Evolutionary conservation across 257 asterid genomes (phyloP).

Genomic region (Verbena officinalis): DNA sequence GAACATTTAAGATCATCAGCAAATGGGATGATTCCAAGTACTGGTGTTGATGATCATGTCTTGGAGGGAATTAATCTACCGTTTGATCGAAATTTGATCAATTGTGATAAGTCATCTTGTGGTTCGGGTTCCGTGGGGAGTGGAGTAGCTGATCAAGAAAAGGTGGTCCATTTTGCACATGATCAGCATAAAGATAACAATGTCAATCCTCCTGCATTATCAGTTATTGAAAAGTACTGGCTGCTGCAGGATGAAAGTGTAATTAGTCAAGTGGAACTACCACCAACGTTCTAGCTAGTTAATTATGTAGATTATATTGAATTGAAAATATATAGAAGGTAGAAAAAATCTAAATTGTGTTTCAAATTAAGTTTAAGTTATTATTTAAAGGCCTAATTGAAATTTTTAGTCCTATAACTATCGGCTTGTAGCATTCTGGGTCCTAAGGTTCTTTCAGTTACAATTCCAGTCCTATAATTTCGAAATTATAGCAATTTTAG

Average conservation of each 20-base stretch:
- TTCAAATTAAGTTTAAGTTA: too few species aligned
- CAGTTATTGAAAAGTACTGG: conserved; percentile 68
- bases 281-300: conserved; percentile 44
- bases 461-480: too few species aligned
- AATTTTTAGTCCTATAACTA: too few species aligned
- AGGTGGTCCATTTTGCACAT: conserved; percentile 22
- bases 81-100: conserved; percentile 36
- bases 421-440: too few species aligned
- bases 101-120: background rate
- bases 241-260: conserved; percentile 63
- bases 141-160: conserved; percentile 37
- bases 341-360: too few species aligned
- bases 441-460: too few species aligned
- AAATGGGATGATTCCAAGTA: too few species aligned
- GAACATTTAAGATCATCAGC: too few species aligned
- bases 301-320: background rate
- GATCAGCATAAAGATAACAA: conserved; percentile 32
- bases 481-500: too few species aligned
- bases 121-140: background rate
- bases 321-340: too few species aligned
- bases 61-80: conserved; percentile 42
- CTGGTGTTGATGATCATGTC: background rate
- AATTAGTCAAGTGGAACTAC: conserved; percentile 42
- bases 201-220: conserved; percentile 39
- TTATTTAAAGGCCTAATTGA: too few species aligned